Evolutionary conservation across 2,329 filamentous ascomycete genomes (phyloP), one percentile per base, ranked within the genome.

Genomic region (Colletotrichum liriopes): DNA sequence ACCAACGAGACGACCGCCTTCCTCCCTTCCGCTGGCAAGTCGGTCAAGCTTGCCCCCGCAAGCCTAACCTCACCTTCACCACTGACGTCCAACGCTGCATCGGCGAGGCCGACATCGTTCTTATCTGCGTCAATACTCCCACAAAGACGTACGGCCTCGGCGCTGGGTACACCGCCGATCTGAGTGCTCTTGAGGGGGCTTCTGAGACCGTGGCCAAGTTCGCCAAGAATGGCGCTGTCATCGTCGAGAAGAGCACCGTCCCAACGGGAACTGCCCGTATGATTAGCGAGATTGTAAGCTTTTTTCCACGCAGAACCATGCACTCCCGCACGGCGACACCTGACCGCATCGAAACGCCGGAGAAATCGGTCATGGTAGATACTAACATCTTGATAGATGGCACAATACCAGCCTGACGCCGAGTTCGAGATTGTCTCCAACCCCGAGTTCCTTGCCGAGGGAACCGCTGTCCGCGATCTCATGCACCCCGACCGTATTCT

Each of bases 231-330:
- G 91, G 91, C 59, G 90, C 92, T 66, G 93, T 95, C 67, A 90
- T 96, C 62, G 93, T 95, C 26, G 93, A 95, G 84, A 96, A 95
- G 84, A 93, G 90, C 67, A 96, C 93, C 0, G 93, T 95, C 35
- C 93, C 93, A 3, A 94, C 92, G 79, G 86, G 91, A 73, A 95
- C 93, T 6, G 92, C 93, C 2, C 88, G 93, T 75, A 88, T 91
- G 41, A 90, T 95, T 49, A 87, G 89, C 76, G 88, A 92, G 75
- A 93, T 91, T 75, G 90, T 94, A 82, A 81, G 86, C 79, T 58
- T 37, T 32, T 8, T 18, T 12, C 23, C 37, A 16, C 20, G 1
- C 8, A 23, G 8, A 2, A 20, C 18, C 20, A 23, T 56, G 32
- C 29, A 23, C 45, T 23, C 45, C 18, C 11, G 2, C n/a, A 20